Base-by-base conservation (phyloP, 2,329 filamentous ascomycete genomes). In the Ophiostoma ulmi region DNA sequence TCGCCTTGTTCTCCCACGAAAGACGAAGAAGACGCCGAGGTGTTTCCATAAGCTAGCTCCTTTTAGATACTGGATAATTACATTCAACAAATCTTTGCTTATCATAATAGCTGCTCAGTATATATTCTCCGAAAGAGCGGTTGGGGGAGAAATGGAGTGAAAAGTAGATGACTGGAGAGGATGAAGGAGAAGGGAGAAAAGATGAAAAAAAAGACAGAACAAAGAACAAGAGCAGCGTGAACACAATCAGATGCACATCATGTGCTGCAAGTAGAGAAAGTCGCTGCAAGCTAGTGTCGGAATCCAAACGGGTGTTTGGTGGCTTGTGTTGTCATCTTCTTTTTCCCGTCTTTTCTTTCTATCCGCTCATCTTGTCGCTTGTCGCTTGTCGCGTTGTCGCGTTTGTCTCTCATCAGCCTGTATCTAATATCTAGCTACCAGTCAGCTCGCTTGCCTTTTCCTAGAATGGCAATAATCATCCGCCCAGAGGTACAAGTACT, bases 391-490 rank as follows among this genome's bases (percentile, higher is more conserved):
- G 48, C 48, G n/a, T 14, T 13, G 52, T 58, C 52, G 52, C 52
- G 52, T 14, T 22, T 14, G 52, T 58, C n/a, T 14, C 17, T 11
- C 10, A 10, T 26, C 52, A 6, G 44, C 44, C 38, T 39, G 38
- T 13, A 39, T 13, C 11, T 5, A 44, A 3, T 44, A 13, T 13
- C 41, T 44, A 10, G 48, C 31, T 55, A 26, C 55, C 58, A 20
- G 26, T 35, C 58, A 63, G 58, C 58, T 63, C 58, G 58, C 58
- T 63, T 63, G 14, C 13, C 26, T 35, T 63, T 63, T 63, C 58
- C 58, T 63, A 63, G 58, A 31, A 26, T 17, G 26, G 58, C 58
- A 63, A 63, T 4, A 26, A 58, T 58, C 52, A n/a, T 26, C 22
- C 52, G 52, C n/a, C n/a, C 52, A 10, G 52, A 58, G 22, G 11